These are phyloP conservation scores for Linnemannia schmuckeri DNA, from an alignment of 192 early-diverging fungal genomes.

Conservation along the genomic window DNA sequence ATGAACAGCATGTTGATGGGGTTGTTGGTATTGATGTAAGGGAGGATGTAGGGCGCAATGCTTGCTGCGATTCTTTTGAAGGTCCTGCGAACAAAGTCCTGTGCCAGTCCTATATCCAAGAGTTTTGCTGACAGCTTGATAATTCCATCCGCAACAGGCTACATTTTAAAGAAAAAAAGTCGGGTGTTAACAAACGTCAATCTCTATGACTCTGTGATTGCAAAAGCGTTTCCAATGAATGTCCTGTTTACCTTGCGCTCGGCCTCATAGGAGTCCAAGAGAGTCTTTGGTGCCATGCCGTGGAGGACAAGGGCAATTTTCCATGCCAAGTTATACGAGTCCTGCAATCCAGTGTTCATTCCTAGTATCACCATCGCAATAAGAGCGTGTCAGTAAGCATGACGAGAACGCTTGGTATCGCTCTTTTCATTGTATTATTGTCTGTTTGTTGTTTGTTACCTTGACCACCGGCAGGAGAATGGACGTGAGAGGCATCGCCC, in stretches of 20 bases:
- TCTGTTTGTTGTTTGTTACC: not conserved
- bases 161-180: not conserved
- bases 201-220: too few species aligned
- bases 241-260: slow-evolving; percentile 33
- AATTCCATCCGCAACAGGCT: slow-evolving; percentile 42
- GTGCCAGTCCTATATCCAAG: slow-evolving; percentile 12
- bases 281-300: slow-evolving; percentile 26
- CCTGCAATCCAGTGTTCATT: slow-evolving; percentile 59
- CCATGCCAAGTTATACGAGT: slow-evolving; percentile 63
- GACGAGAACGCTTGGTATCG: not conserved
- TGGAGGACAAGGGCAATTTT: slow-evolving; percentile 61
- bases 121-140: slow-evolving; percentile 37
- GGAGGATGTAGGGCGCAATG: slow-evolving; percentile 39
- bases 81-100: slow-evolving; percentile 27
- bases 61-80: slow-evolving; percentile 21
- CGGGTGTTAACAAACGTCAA: not conserved
- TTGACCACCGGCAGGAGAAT: slow-evolving; percentile 57
- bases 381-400: not conserved
- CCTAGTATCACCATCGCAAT: slow-evolving; percentile 19
- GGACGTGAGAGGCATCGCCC: slow-evolving; percentile 62
- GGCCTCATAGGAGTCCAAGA: slow-evolving; percentile 33
- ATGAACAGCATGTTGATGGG: slow-evolving; percentile 37
- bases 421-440: not conserved
- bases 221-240: too few species aligned
- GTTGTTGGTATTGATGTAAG: slow-evolving; percentile 23